Conservation (phyloP, 352 stramenopile species). For the Globisporangium spiculum region DNA sequence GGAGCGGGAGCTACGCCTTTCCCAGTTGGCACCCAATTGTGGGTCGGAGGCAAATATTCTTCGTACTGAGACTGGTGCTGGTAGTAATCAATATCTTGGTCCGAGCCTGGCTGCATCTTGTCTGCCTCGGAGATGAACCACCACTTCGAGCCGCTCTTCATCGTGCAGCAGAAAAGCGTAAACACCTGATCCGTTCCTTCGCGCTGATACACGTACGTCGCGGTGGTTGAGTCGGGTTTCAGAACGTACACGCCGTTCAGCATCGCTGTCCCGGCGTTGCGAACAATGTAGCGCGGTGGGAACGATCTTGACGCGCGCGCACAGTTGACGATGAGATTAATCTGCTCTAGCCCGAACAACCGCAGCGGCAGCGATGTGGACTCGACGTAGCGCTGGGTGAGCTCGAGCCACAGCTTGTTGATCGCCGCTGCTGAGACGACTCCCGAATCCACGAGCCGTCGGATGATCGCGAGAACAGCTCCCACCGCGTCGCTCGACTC, state of each 20-base stretch:
- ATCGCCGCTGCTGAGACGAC: slow-evolving; percentile 47
- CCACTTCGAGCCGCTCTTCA: slow-evolving; percentile 98
- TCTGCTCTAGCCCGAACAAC: slow-evolving; percentile 93
- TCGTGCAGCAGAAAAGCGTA: slow-evolving; percentile 97
- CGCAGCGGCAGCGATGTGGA: slow-evolving; percentile 91
- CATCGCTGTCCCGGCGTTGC: slow-evolving; percentile 86
- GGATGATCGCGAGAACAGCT: slow-evolving; percentile 77
- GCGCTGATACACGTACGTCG: slow-evolving; percentile 74
- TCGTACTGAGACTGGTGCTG: slow-evolving; percentile 96
- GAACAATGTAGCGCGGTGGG: slow-evolving; percentile 85
- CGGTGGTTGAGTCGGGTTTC: slow-evolving; percentile 55
- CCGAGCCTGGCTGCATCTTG: slow-evolving; percentile 94
- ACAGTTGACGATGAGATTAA: slow-evolving; percentile 91
- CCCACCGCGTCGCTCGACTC: slow-evolving; percentile 81
- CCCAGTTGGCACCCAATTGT: slow-evolving; percentile 87
- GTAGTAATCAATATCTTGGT: slow-evolving; percentile 99
- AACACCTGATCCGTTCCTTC: slow-evolving; percentile 79
- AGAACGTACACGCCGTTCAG: slow-evolving; percentile 94
- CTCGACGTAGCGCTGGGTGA: slow-evolving; percentile 85
- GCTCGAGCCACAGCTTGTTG: slow-evolving; percentile 78
- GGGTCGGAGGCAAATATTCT: slow-evolving; percentile 87
- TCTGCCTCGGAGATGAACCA: slow-evolving; percentile 99
- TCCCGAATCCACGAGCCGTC: slow-evolving; percentile 69
- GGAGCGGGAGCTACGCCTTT: slow-evolving; percentile 70
- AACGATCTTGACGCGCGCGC: slow-evolving; percentile 81